These are phyloP conservation scores for Phytophthora pinifolia DNA, from an alignment of 352 stramenopile genomes.

Conservation along the genomic window DNA sequence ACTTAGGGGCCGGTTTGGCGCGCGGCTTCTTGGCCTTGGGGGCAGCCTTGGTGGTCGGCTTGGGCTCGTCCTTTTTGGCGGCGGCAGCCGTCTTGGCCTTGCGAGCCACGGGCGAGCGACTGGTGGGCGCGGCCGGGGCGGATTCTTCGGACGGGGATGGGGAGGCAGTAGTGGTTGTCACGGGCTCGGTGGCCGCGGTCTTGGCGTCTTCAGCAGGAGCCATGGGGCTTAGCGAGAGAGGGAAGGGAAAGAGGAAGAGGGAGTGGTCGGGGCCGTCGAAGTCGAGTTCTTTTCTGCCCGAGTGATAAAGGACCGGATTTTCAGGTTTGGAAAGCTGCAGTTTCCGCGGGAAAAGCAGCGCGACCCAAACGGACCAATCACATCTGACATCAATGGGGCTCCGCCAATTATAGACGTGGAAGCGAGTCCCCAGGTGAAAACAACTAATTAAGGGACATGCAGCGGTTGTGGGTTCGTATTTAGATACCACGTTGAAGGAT, in stretches of 20 bases:
- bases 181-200: slow-evolving; percentile 42
- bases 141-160: slow-evolving; percentile 21
- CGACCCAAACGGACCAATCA: slow-evolving; percentile 20
- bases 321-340: slow-evolving; percentile 22
- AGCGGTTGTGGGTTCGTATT: slow-evolving; percentile 25
- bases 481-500: slow-evolving; percentile 4
- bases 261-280: slow-evolving; percentile 29
- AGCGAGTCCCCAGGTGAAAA: slow-evolving; percentile 27
- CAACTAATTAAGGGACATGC: slow-evolving; percentile 23
- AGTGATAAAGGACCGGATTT: slow-evolving; percentile 14
- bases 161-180: slow-evolving; percentile 26
- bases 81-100: slow-evolving; percentile 65
- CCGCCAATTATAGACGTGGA: slow-evolving; percentile 31
- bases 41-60: not conserved
- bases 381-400: slow-evolving; percentile 1
- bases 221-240: slow-evolving; percentile 17
- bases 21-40: slow-evolving; percentile 38
- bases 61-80: slow-evolving; percentile 29
- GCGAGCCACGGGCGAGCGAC: slow-evolving; percentile 56
- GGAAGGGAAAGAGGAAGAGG: slow-evolving; percentile 3
- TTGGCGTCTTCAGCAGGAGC: slow-evolving; percentile 56
- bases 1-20: slow-evolving; percentile 31
- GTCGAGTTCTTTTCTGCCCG: slow-evolving; percentile 53
- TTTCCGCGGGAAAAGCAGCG: slow-evolving; percentile 20
- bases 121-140: slow-evolving; percentile 19